Evolutionary conservation across 2,329 filamentous ascomycete genomes (phyloP).

Genomic region (Ceratocystis huliohia): DNA sequence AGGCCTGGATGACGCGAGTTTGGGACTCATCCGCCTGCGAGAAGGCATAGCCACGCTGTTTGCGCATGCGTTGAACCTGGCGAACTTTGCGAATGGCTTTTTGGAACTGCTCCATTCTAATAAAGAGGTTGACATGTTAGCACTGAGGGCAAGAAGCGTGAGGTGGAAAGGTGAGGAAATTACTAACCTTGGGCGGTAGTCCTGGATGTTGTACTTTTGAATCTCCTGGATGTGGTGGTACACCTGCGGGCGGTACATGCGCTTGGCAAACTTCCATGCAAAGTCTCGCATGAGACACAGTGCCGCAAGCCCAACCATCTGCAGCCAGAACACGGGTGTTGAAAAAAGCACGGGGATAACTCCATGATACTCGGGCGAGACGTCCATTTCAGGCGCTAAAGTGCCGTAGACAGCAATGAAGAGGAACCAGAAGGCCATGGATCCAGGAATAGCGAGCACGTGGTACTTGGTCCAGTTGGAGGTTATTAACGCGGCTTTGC

Average conservation of each 20-base stretch:
- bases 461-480: slow-evolving; percentile 99
- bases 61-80: slow-evolving; percentile 97
- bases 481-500: slow-evolving; percentile 87
- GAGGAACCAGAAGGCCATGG: slow-evolving; percentile 78
- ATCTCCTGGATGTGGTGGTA: slow-evolving; percentile 99
- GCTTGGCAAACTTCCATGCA: slow-evolving; percentile 92
- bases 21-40: slow-evolving; percentile 95
- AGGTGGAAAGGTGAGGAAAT: neutral
- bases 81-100: slow-evolving; percentile 97
- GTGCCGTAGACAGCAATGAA: slow-evolving; percentile 81
- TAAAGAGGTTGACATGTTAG: neutral
- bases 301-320: slow-evolving; percentile 66
- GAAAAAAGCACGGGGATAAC: slow-evolving; percentile 69
- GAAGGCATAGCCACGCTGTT: slow-evolving; percentile 96
- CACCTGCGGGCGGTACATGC: slow-evolving; percentile 90
- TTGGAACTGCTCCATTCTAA: slow-evolving; percentile 97
- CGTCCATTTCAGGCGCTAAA: slow-evolving; percentile 66
- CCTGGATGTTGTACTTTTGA: slow-evolving; percentile 99
- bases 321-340: slow-evolving; percentile 80
- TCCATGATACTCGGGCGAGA: slow-evolving; percentile 76
- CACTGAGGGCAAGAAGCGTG: neutral
- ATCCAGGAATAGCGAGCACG: slow-evolving; percentile 86
- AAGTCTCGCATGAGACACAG: slow-evolving; percentile 81
- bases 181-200: slow-evolving; percentile 81
- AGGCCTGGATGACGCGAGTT: slow-evolving; percentile 87